Evolutionary conservation across 1,284 basidiomycete species (phyloP).

Genomic region (Amylostereum chailletii): DNA sequence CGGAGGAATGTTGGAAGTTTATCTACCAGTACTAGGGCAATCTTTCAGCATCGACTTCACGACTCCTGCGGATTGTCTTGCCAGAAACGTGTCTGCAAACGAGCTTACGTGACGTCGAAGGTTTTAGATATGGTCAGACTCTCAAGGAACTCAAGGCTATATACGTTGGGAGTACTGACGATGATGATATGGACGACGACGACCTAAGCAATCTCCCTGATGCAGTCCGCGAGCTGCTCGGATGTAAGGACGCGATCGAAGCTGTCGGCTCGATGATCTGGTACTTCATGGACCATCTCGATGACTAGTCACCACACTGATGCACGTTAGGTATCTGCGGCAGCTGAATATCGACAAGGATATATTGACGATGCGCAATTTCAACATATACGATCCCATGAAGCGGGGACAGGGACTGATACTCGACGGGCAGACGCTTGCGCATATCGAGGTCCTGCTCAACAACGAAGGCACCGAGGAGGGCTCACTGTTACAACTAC

Average conservation of each 20-base stretch:
- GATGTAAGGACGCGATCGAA: slow-evolving; percentile 63
- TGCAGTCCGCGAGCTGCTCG: slow-evolving; percentile 66
- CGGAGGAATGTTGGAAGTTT: neutral
- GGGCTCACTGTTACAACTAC: slow-evolving; percentile 75
- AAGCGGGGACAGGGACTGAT: slow-evolving; percentile 75
- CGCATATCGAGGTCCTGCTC: slow-evolving; percentile 86
- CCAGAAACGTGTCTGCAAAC: slow-evolving; percentile 84
- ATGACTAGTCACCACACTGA: no score
- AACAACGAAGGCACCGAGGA: slow-evolving; percentile 91
- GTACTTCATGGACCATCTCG: slow-evolving; percentile 25
- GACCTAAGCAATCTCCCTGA: slow-evolving; percentile 52
- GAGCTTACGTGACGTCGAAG: slow-evolving; percentile 75
- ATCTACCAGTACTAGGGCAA: slow-evolving; percentile 50
- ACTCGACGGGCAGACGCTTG: slow-evolving; percentile 88
- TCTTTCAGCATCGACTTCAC: slow-evolving; percentile 72
- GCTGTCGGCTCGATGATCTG: slow-evolving; percentile 87
- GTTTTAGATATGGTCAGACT: slow-evolving; percentile 68
- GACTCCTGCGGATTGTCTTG: slow-evolving; percentile 73
- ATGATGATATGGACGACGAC: slow-evolving; percentile 41
- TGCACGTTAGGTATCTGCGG: slow-evolving; percentile 61
- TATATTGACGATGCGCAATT: slow-evolving; percentile 88
- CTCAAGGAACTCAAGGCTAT: slow-evolving; percentile 62
- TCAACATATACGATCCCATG: slow-evolving; percentile 95
- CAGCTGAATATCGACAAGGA: slow-evolving; percentile 93
- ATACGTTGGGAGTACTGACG: slow-evolving; percentile 41